phyloP scores from a whole-genome alignment of 2,329 filamentous ascomycete species.

The Cylindrodendrum hubeiense region DNA sequence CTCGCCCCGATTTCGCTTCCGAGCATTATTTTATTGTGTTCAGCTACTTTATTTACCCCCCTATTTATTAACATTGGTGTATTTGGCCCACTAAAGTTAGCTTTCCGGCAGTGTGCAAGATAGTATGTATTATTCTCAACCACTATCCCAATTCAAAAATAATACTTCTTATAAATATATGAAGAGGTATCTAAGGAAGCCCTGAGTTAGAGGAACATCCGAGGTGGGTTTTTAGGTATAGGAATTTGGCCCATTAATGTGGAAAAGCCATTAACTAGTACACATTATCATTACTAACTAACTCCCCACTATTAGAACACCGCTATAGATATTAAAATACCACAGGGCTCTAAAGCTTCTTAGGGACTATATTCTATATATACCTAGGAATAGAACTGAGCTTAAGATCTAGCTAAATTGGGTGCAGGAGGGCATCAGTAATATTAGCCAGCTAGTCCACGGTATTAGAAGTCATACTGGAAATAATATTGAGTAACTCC shows the following conservation, averaged over 20 bases:
- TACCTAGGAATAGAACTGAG: too few species aligned
- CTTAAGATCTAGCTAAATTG: too few species aligned
- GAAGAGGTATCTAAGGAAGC: background rate
- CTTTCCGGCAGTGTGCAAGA: background rate
- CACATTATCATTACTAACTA: background rate
- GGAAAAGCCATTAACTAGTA: background rate
- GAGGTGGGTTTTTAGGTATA: background rate
- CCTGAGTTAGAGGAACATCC: background rate
- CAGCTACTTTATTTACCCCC: slow-evolving; percentile 4
- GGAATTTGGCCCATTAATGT: slow-evolving; percentile 5
- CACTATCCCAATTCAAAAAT: background rate
- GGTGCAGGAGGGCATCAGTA: too few species aligned
- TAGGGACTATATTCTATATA: too few species aligned
- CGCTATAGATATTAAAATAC: background rate
- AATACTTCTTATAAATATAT: slow-evolving; percentile 1
- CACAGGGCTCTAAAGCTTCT: background rate
- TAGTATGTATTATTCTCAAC: background rate
- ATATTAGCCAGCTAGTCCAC: too few species aligned
- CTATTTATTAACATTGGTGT: background rate
- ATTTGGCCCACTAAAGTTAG: background rate
- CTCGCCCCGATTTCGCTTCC: background rate
- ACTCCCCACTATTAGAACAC: background rate
- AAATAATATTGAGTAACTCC: too few species aligned
- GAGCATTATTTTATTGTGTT: background rate
- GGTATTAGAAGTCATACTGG: too few species aligned